Percentiles rank a stretch among this genome's conserved stretches.
Evolutionary conservation across 2,329 filamentous ascomycete species (phyloP).

Genomic region (Fusarium virguliforme): DNA sequence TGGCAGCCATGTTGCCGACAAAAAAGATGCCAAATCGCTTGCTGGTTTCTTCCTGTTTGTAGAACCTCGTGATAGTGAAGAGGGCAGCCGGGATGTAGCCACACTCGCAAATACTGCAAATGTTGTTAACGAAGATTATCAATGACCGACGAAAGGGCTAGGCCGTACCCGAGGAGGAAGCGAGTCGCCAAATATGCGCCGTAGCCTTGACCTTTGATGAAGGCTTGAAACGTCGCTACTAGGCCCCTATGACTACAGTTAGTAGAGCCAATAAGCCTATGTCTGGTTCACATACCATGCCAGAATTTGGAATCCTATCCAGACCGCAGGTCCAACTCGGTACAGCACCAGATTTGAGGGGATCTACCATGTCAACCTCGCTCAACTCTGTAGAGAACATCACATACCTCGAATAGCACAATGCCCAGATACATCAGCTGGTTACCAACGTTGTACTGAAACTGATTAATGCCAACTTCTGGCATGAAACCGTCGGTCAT

Average conservation of each 20-base stretch:
- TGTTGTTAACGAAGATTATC: not conserved
- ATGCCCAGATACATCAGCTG: not conserved
- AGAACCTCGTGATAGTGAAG: not conserved
- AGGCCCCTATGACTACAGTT: not conserved
- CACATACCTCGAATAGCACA: not conserved
- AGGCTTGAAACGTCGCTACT: not conserved
- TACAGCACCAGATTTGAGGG: not conserved
- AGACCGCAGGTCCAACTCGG: not conserved
- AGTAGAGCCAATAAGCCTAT: not conserved
- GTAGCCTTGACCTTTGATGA: not conserved
- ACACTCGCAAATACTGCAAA: not conserved
- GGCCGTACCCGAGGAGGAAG: not conserved
- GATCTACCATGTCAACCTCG: not conserved
- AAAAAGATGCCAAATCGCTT: not conserved
- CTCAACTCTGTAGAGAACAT: not conserved
- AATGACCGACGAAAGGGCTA: not conserved
- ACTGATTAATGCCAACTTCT: not conserved
- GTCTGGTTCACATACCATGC: not conserved
- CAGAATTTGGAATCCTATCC: not conserved
- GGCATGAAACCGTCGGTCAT: not conserved
- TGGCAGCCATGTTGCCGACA: not conserved
- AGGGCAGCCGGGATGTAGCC: not conserved
- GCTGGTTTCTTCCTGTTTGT: not conserved
- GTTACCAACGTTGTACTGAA: not conserved
- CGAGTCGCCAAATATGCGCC: not conserved